Evolutionary conservation across 208 protist species (phyloP).

Genomic region (Crithidia thermophila): DNA sequence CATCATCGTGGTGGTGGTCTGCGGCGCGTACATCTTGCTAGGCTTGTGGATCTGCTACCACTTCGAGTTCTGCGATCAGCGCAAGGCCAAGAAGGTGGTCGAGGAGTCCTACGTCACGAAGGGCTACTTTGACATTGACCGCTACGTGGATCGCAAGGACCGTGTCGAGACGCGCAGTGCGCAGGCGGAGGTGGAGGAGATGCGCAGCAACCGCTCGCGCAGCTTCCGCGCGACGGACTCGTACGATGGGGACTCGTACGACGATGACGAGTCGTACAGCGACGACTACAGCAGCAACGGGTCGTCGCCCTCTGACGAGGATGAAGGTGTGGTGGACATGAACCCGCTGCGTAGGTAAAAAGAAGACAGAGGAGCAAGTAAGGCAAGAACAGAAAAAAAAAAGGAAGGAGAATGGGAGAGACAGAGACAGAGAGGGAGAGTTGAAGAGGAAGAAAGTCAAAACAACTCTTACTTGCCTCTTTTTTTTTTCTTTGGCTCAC

Average conservation of each 20-base stretch:
- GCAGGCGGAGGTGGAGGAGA: constrained; percentile 7
- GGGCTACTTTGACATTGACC: constrained; percentile 33
- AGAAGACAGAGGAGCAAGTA: no score
- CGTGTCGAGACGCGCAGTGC: background rate
- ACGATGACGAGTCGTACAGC: constrained; percentile 11
- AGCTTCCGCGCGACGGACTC: constrained; percentile 1
- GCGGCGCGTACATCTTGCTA: constrained; percentile 25
- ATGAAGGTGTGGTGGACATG: constrained; percentile 9
- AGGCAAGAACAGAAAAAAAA: no score
- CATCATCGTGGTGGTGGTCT: constrained; percentile 30
- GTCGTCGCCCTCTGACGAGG: background rate
- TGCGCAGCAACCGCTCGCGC: background rate
- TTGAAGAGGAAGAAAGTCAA: no score
- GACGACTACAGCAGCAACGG: constrained; percentile 7
- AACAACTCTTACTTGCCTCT: no score
- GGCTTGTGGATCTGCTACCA: constrained; percentile 35
- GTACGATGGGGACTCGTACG: constrained; percentile 1
- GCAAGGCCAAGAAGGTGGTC: constrained; percentile 38
- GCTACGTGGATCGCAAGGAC: background rate
- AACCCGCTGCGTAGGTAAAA: constrained; percentile 15
- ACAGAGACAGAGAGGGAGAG: no score
- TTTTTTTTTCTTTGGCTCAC: no score
- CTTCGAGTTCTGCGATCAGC: constrained; percentile 37
- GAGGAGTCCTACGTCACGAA: constrained; percentile 26
- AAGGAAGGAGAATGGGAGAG: no score